A percentile compares a stretch with the other conserved stretches of the same genome.
Evolutionary conservation across 2,329 filamentous ascomycete species (phyloP).

Genomic region (Rhytidhysteron rufulum): DNA sequence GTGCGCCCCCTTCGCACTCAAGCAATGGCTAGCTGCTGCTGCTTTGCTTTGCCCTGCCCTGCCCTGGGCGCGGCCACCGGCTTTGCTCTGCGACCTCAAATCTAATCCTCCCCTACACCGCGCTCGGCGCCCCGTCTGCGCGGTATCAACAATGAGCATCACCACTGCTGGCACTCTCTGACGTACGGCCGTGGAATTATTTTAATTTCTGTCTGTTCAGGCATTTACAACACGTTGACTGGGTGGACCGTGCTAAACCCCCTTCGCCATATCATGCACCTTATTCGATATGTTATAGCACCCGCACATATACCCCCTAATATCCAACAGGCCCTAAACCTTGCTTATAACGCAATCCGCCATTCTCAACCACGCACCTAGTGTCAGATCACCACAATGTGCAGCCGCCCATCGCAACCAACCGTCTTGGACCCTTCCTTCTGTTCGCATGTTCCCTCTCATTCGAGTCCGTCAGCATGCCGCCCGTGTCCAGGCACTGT

Average conservation of each 20-base stretch:
- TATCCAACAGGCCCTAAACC: slow-evolving; percentile 14
- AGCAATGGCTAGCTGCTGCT: too few species aligned
- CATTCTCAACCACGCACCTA: slow-evolving; percentile 10
- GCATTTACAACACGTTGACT: slow-evolving; percentile 10
- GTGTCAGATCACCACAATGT: slow-evolving; percentile 14
- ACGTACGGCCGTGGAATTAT: slow-evolving; percentile 4
- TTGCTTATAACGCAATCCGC: slow-evolving; percentile 21
- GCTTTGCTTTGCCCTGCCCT: too few species aligned
- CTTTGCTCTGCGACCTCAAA: too few species aligned
- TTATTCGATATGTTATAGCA: slow-evolving; percentile 14
- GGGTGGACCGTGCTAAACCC: slow-evolving; percentile 4
- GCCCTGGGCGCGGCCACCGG: too few species aligned
- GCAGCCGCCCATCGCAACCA: not conserved
- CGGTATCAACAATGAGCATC: too few species aligned
- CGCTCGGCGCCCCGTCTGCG: too few species aligned
- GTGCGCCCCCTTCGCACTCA: too few species aligned
- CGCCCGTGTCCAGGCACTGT: slow-evolving; percentile 5
- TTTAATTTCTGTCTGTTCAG: slow-evolving; percentile 10
- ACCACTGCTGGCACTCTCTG: slow-evolving; percentile 1
- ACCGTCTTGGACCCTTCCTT: slow-evolving; percentile 1
- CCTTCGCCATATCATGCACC: slow-evolving; percentile 2
- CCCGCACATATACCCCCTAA: slow-evolving; percentile 27
- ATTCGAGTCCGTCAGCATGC: slow-evolving; percentile 10
- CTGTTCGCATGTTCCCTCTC: slow-evolving; percentile 8
- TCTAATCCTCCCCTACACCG: too few species aligned